These are phyloP conservation scores for Hyaloscypha finlandica DNA, from an alignment of 495 filamentous ascomycete species.

Conservation along the genomic window DNA sequence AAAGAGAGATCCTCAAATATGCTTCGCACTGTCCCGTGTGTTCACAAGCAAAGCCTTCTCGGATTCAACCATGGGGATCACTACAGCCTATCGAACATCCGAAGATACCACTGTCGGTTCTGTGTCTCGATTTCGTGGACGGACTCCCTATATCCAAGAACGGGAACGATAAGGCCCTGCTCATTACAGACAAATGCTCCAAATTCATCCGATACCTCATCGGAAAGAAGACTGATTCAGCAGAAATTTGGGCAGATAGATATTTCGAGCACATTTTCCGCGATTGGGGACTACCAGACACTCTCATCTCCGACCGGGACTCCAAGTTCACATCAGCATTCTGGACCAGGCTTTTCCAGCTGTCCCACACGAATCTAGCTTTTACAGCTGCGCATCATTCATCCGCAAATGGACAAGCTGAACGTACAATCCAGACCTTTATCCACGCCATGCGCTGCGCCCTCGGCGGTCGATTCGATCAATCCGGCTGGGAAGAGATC, in stretches of 20 bases:
- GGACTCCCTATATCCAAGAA: background rate
- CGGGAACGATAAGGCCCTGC: background rate
- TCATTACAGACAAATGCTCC: background rate
- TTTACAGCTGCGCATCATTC: background rate
- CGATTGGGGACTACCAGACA: background rate
- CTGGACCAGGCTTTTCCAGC: background rate
- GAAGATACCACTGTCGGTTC: background rate
- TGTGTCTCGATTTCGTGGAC: background rate
- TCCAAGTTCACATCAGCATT: background rate
- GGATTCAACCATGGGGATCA: background rate
- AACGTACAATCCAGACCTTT: background rate
- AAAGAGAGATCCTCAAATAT: background rate
- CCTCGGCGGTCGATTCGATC: background rate
- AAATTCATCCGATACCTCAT: background rate
- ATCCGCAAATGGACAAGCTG: background rate
- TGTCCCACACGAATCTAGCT: background rate
- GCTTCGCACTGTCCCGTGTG: background rate
- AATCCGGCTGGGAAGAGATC: background rate
- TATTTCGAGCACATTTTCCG: background rate
- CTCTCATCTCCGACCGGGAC: background rate
- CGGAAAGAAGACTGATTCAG: background rate
- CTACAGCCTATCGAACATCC: background rate
- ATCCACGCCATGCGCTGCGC: background rate
- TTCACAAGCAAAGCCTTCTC: background rate
- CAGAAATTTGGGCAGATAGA: background rate